phyloP scores from a whole-genome alignment of 208 protist species.

The Leishmania mexicana region DNA sequence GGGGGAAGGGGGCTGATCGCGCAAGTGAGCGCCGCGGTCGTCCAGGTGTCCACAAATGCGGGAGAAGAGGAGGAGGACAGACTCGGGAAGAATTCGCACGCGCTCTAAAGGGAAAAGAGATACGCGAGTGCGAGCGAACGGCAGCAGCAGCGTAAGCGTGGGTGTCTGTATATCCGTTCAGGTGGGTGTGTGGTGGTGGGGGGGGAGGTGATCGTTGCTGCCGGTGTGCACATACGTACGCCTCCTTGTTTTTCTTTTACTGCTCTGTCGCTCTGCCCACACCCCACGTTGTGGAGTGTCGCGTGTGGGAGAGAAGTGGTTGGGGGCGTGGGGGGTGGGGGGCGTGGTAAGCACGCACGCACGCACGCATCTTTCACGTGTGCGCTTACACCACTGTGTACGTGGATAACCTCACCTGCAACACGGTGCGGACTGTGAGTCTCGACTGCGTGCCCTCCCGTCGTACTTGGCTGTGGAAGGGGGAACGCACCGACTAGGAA shows the following conservation, averaged over 20 bases:
- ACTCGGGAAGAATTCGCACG: not conserved
- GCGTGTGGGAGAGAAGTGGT: not conserved
- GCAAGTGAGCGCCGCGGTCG: too few species aligned
- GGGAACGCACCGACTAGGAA: too few species aligned
- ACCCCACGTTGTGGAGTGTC: not conserved
- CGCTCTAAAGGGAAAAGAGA: not conserved
- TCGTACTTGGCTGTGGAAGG: too few species aligned
- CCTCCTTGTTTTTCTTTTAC: not conserved
- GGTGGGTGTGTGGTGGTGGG: not conserved
- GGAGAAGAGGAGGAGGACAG: not conserved
- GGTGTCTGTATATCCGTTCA: not conserved
- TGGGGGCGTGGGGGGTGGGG: not conserved
- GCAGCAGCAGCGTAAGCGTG: not conserved
- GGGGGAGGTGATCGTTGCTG: not conserved
- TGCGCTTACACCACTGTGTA: not conserved
- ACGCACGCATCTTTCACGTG: not conserved
- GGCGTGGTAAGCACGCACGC: not conserved
- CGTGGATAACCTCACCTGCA: not conserved
- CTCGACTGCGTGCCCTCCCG: not conserved
- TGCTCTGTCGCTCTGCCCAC: not conserved
- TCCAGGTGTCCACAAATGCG: not conserved
- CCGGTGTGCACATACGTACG: not conserved
- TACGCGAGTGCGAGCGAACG: not conserved
- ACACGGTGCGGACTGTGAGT: not conserved
- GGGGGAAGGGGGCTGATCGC: not conserved